These are phyloP conservation scores for Turritis glabra DNA, from an alignment of 345 rosid genomes.

Conservation along the genomic window DNA sequence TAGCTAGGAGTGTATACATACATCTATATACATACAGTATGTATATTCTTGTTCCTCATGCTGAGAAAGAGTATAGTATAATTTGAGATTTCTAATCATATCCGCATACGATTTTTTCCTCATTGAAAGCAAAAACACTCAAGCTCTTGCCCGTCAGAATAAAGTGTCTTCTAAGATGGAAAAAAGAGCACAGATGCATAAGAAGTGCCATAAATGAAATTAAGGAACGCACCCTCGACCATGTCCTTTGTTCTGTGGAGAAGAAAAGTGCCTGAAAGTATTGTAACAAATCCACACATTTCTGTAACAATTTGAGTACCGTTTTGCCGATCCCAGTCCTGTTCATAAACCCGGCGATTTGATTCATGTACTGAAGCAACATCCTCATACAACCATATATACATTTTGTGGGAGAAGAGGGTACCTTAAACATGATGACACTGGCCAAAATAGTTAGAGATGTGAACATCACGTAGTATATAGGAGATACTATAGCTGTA, in stretches of 20 bases:
- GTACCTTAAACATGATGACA: slow-evolving; percentile 94
- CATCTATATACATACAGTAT: not conserved
- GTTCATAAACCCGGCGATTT: slow-evolving; percentile 8
- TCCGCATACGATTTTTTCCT: not conserved
- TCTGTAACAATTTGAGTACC: slow-evolving; percentile 79
- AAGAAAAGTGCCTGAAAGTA: slow-evolving; percentile 83
- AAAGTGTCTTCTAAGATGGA: not conserved
- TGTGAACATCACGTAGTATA: slow-evolving; percentile 90
- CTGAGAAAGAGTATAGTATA: not conserved
- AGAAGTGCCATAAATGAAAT: slow-evolving; percentile 5
- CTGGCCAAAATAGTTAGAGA: slow-evolving; percentile 84
- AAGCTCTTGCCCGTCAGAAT: not conserved
- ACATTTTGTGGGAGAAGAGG: not conserved
- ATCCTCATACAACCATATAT: not conserved
- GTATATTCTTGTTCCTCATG: not conserved
- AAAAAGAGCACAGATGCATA: not conserved
- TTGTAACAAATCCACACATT: slow-evolving; percentile 80
- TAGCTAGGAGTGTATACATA: not conserved
- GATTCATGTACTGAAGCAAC: slow-evolving; percentile 17
- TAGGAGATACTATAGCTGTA: slow-evolving; percentile 90
- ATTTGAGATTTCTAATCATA: not conserved
- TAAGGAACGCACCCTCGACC: slow-evolving; percentile 55
- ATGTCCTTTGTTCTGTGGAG: slow-evolving; percentile 86
- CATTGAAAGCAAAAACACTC: slow-evolving; percentile 10
- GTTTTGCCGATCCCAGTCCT: slow-evolving; percentile 93